phyloP scores from a whole-genome alignment of 2,329 filamentous ascomycete species.

The Pleochaeta shiraiana region DNA sequence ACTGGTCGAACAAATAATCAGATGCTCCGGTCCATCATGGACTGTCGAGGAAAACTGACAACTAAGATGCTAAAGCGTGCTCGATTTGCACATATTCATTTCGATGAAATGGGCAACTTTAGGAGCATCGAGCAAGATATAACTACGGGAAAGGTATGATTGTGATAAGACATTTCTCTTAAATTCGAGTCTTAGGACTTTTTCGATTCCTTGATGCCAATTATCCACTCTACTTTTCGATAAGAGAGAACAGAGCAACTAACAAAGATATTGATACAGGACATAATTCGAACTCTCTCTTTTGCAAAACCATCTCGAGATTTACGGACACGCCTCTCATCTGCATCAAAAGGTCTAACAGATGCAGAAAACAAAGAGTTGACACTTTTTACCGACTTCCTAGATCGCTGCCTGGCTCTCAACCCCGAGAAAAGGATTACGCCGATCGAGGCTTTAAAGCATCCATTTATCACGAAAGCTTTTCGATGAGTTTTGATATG shows the following conservation, averaged over 20 bases:
- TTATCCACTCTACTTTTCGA: no score
- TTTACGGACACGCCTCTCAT: constrained; percentile 57
- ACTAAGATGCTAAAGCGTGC: constrained; percentile 75
- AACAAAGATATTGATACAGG: constrained; percentile 26
- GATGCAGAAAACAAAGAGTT: constrained; percentile 58
- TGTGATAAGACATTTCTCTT: no score
- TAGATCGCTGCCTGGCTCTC: constrained; percentile 71
- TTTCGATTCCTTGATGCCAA: no score
- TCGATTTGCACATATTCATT: constrained; percentile 53
- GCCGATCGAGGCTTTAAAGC: constrained; percentile 64
- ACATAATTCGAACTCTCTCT: constrained; percentile 41
- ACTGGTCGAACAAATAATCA: constrained; percentile 93
- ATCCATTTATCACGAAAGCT: constrained; percentile 49
- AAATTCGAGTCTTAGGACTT: no score
- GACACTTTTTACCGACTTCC: constrained; percentile 61
- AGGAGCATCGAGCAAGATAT: constrained; percentile 71
- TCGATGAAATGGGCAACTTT: constrained; percentile 70
- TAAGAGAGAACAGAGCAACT: no score
- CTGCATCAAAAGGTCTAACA: constrained; percentile 49
- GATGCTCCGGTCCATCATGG: constrained; percentile 93
- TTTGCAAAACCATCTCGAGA: constrained; percentile 61
- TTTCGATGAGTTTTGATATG: constrained; percentile 1
- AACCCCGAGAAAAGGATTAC: constrained; percentile 88
- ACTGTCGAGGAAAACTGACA: constrained; percentile 80
- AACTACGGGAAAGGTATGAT: constrained; percentile 53